These are phyloP conservation scores for Rhodotorula graminis DNA, from an alignment of 768 basidiomycete genomes.

Conservation along the genomic window DNA sequence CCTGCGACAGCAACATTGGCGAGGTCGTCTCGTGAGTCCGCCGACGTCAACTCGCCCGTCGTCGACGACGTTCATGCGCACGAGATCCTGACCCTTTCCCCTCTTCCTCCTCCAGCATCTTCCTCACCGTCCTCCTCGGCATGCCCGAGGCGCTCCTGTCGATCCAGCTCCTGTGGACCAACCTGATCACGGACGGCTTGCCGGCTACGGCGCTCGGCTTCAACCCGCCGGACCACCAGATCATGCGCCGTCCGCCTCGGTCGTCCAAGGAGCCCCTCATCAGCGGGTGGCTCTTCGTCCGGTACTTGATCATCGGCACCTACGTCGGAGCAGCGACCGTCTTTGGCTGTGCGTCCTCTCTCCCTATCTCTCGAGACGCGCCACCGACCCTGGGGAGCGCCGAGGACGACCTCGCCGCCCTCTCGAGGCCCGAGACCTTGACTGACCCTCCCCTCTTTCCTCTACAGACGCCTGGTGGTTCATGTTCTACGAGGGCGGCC, in stretches of 20 bases:
- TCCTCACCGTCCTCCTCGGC: constrained; percentile 90
- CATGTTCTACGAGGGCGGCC: constrained; percentile 79
- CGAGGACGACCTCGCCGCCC: too few species aligned
- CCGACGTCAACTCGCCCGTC: too few species aligned
- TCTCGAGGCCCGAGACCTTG: neutral
- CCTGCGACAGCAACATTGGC: constrained; percentile 67
- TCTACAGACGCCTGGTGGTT: constrained; percentile 88
- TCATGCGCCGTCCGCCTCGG: constrained; percentile 91
- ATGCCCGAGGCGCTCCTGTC: constrained; percentile 99
- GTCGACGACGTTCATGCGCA: too few species aligned
- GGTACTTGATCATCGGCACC: constrained; percentile 85
- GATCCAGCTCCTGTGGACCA: constrained; percentile 97
- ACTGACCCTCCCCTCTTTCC: neutral
- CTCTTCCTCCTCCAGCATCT: constrained; percentile 58
- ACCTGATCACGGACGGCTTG: constrained; percentile 86
- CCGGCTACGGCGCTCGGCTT: constrained; percentile 97
- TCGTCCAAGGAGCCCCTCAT: constrained; percentile 86
- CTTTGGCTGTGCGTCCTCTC: constrained; percentile 58
- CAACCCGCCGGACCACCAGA: constrained; percentile 84
- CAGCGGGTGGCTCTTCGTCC: constrained; percentile 88
- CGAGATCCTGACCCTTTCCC: neutral
- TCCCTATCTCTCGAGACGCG: too few species aligned
- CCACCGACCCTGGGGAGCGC: too few species aligned
- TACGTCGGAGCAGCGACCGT: constrained; percentile 96
- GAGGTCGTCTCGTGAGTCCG: constrained; percentile 64